These are phyloP conservation scores for Rhizoclosmatium globosum DNA, from an alignment of 192 early-diverging fungal species.

Conservation along the genomic window DNA sequence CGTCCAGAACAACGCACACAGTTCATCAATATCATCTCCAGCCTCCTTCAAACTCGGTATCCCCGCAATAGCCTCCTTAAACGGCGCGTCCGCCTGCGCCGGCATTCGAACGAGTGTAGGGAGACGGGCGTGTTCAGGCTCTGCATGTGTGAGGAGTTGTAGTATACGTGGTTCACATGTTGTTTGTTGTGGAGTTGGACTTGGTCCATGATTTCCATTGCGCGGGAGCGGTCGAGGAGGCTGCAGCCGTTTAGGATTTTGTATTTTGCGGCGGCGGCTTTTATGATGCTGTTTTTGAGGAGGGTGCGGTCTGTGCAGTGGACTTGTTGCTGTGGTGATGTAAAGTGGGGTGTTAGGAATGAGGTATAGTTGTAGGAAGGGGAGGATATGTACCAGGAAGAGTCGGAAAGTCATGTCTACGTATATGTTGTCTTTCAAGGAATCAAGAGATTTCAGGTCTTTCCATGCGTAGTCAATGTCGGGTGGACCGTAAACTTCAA, in stretches of 20 bases:
- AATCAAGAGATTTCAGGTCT: neutral
- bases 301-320: neutral
- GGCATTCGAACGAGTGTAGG: neutral
- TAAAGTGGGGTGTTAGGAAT: neutral
- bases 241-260: slow-evolving; percentile 14
- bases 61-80: slow-evolving; percentile 7
- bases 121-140: neutral
- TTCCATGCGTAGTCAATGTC: slow-evolving; percentile 2
- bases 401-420: neutral
- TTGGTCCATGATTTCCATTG: slow-evolving; percentile 16
- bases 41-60: neutral
- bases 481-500: neutral
- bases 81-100: neutral
- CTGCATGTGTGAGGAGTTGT: neutral
- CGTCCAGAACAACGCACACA: neutral
- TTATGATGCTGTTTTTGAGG: slow-evolving; percentile 1
- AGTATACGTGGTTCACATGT: neutral
- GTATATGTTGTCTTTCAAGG: neutral
- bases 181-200: neutral
- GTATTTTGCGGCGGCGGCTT: neutral
- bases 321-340: neutral
- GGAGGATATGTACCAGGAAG: neutral
- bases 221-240: neutral
- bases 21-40: neutral
- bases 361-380: neutral